Conservation (phyloP, 768 basidiomycete genomes). For the Mrakia blollopis region DNA sequence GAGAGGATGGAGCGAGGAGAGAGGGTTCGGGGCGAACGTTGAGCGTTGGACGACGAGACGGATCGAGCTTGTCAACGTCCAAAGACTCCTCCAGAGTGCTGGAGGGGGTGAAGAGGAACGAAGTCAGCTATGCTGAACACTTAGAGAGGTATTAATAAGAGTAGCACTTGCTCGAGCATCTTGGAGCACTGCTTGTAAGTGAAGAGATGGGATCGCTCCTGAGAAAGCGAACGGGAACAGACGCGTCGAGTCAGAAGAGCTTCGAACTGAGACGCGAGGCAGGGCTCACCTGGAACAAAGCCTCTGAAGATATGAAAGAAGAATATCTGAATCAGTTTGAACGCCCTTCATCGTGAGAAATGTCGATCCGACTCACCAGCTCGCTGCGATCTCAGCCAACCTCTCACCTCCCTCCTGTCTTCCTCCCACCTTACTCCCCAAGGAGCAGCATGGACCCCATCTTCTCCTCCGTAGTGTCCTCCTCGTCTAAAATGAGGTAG, state of each 20-base stretch:
- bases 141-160: too few species aligned
- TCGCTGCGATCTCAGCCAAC: background rate
- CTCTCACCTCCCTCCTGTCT: background rate
- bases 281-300: background rate
- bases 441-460: background rate
- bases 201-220: slow-evolving; percentile 2
- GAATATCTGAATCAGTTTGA: too few species aligned
- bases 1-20: background rate
- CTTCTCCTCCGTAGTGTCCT: background rate
- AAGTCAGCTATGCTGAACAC: too few species aligned
- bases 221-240: background rate
- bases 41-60: background rate
- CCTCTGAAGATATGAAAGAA: background rate
- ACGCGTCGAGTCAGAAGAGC: background rate
- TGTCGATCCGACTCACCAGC: background rate
- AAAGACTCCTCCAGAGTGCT: background rate
- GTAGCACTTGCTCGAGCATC: background rate
- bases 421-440: slow-evolving; percentile 8
- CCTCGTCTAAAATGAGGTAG: background rate
- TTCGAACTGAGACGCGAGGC: background rate
- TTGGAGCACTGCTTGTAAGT: background rate
- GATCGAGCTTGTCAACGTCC: background rate
- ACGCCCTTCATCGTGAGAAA: background rate
- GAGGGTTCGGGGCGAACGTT: background rate
- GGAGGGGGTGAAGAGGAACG: too few species aligned